Conservation (phyloP, 768 basidiomycete species). For the Lactarius hengduanensis region DNA sequence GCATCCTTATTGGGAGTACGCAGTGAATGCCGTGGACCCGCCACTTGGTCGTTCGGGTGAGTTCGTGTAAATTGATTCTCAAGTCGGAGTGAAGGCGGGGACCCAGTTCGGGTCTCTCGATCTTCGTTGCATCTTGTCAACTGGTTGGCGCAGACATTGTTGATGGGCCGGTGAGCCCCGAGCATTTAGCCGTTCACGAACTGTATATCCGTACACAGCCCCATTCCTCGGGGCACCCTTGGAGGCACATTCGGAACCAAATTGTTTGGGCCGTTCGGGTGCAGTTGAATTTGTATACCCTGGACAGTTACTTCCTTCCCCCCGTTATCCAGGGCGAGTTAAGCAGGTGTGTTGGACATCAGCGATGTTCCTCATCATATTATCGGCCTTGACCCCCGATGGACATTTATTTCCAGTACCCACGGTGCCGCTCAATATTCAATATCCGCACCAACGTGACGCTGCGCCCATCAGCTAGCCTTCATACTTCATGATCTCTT, state of each 20-base stretch:
- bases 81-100: not conserved
- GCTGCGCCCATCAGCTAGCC: slow-evolving; percentile 26
- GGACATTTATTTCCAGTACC: slow-evolving; percentile 11
- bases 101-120: not conserved
- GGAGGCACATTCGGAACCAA: not conserved
- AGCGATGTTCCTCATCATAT: not conserved
- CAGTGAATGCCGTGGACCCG: not conserved
- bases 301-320: not conserved
- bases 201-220: slow-evolving; percentile 8
- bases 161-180: slow-evolving; percentile 18
- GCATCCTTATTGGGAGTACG: not conserved
- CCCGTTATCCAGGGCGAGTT: not conserved
- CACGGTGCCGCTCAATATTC: slow-evolving; percentile 18
- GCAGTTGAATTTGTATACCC: not conserved
- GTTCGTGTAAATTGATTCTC: not conserved
- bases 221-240: slow-evolving; percentile 5
- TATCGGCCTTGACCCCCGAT: not conserved
- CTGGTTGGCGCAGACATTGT: slow-evolving; percentile 5
- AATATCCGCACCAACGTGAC: slow-evolving; percentile 18
- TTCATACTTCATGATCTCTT: slow-evolving; percentile 15
- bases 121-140: not conserved
- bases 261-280: slow-evolving; percentile 1
- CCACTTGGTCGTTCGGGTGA: not conserved
- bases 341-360: slow-evolving; percentile 5
- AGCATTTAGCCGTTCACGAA: slow-evolving; percentile 14